These are phyloP conservation scores for Beauveria brongniartii DNA, from an alignment of 2,329 filamentous ascomycete species.

Conservation along the genomic window DNA sequence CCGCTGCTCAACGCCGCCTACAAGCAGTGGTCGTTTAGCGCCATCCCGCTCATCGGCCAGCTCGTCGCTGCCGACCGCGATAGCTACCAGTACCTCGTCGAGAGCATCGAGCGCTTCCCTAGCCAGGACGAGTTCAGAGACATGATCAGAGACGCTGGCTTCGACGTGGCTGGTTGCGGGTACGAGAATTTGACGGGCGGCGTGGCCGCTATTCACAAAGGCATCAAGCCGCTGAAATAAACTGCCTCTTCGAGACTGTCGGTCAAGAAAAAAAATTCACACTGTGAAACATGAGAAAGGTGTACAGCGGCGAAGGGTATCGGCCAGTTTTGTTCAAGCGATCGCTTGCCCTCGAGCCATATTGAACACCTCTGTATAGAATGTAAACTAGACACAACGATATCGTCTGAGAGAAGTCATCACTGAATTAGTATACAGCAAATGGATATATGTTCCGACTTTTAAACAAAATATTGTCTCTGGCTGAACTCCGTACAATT, in stretches of 20 bases:
- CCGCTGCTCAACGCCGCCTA: conserved; percentile 76
- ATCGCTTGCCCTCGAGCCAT: neutral
- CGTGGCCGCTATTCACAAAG: conserved; percentile 93
- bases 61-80: conserved; percentile 88
- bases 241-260: neutral
- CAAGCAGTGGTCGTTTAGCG: conserved; percentile 91
- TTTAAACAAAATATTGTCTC: conserved; percentile 12
- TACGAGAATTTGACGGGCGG: conserved; percentile 90
- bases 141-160: conserved; percentile 80
- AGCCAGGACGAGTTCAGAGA: conserved; percentile 73
- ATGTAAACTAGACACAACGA: conserved; percentile 1
- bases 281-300: neutral
- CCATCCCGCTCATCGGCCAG: conserved; percentile 92
- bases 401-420: neutral
- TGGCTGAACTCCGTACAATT: conserved; percentile 12
- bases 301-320: neutral
- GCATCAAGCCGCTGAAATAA: conserved; percentile 64
- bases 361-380: neutral
- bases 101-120: conserved; percentile 93
- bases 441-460: conserved; percentile 8
- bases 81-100: conserved; percentile 96
- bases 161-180: conserved; percentile 70
- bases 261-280: neutral
- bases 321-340: neutral
- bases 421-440: neutral